phyloP scores from a whole-genome alignment of 371 early-diverging fungal genomes.

The Parasitella parasitica region DNA sequence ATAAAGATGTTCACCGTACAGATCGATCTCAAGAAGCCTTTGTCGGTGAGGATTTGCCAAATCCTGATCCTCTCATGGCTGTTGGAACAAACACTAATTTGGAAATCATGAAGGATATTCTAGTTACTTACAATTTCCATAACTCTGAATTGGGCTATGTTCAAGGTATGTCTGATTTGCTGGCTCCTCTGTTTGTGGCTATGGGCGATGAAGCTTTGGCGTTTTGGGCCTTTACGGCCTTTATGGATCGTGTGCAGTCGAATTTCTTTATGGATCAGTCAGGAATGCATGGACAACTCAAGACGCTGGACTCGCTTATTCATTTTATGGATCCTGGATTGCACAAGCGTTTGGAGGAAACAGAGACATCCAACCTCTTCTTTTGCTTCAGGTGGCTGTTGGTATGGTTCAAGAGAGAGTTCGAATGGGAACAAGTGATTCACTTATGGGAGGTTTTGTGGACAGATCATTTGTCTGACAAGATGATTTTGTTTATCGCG shows the following conservation, averaged over 20 bases:
- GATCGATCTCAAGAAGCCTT: slow-evolving; percentile 83
- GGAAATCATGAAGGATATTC: slow-evolving; percentile 82
- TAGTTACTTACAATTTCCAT: slow-evolving; percentile 87
- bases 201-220: slow-evolving; percentile 88
- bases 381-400: slow-evolving; percentile 96
- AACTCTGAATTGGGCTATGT: slow-evolving; percentile 79
- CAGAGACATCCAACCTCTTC: slow-evolving; percentile 84
- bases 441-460: slow-evolving; percentile 90
- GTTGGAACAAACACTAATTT: slow-evolving; percentile 71
- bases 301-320: slow-evolving; percentile 71
- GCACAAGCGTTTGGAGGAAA: slow-evolving; percentile 73
- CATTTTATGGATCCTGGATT: slow-evolving; percentile 82
- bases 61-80: slow-evolving; percentile 55
- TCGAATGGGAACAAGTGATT: slow-evolving; percentile 81
- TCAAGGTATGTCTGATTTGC: slow-evolving; percentile 95
- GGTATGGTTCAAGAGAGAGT: slow-evolving; percentile 94
- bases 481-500: slow-evolving; percentile 88
- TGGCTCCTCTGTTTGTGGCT: slow-evolving; percentile 84
- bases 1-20: slow-evolving; percentile 93
- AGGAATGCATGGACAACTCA: slow-evolving; percentile 87
- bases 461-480: slow-evolving; percentile 77
- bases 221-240: slow-evolving; percentile 89
- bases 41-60: slow-evolving; percentile 64
- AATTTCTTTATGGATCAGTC: slow-evolving; percentile 85
- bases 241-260: slow-evolving; percentile 84